A percentile compares a stretch with the other conserved stretches of the same genome.
These are phyloP conservation scores for Calonectria ilicicola DNA, from an alignment of 2,329 filamentous ascomycete species.

Conservation along the genomic window DNA sequence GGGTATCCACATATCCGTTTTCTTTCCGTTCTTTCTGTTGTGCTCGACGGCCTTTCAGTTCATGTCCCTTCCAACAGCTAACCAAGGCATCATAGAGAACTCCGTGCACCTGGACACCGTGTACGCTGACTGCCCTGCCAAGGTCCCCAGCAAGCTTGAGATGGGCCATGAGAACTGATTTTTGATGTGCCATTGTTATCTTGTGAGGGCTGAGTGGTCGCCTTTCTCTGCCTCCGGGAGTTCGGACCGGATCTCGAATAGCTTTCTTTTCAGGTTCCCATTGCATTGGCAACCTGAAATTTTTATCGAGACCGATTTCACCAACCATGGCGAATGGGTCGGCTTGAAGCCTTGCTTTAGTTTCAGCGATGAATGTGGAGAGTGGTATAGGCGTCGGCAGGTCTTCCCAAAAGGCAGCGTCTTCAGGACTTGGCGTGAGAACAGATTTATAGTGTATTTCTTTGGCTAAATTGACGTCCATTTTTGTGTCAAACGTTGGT, in stretches of 20 bases:
- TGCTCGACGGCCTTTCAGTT: conserved; percentile 67
- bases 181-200: conserved; percentile 75
- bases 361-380: conserved; percentile 66
- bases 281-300: conserved; percentile 75
- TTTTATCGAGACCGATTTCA: conserved; percentile 80
- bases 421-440: conserved; percentile 26
- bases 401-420: conserved; percentile 39
- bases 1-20: conserved; percentile 38
- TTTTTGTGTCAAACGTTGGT: conserved; percentile 2
- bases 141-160: conserved; percentile 75
- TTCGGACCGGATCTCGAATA: conserved; percentile 53
- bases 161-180: conserved; percentile 71
- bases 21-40: conserved; percentile 30
- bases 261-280: conserved; percentile 55
- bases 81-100: conserved; percentile 72
- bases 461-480: conserved; percentile 25
- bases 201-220: conserved; percentile 73
- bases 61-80: conserved; percentile 73
- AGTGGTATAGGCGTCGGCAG: conserved; percentile 71
- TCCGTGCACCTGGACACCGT: conserved; percentile 80
- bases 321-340: conserved; percentile 75
- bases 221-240: conserved; percentile 75
- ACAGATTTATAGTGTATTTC: conserved; percentile 33
- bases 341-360: conserved; percentile 62
- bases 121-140: conserved; percentile 71